Conservation (phyloP, 345 rosid species). For the Citrus inodora region DNA sequence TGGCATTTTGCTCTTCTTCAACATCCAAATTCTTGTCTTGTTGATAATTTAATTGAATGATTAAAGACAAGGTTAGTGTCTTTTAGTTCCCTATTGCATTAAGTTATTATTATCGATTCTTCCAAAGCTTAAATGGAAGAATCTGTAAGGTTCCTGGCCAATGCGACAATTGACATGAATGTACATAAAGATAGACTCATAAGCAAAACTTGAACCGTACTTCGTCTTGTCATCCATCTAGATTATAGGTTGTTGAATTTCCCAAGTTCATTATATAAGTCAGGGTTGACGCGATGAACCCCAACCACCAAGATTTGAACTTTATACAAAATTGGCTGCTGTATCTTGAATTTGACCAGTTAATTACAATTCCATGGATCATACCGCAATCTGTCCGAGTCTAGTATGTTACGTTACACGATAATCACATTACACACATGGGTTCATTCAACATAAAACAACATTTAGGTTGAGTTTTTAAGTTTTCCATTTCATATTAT, state of each 20-base stretch:
- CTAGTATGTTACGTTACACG: neutral
- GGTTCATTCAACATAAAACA: neutral
- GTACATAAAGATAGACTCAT: too few species aligned
- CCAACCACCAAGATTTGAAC: neutral
- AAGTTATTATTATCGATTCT: slow-evolving; percentile 16
- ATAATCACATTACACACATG: neutral
- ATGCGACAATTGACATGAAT: neutral
- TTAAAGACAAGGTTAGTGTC: neutral
- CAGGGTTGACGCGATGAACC: neutral
- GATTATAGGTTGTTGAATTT: neutral
- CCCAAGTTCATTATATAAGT: neutral
- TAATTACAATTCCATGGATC: neutral
- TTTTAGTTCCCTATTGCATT: neutral
- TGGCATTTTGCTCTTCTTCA: slow-evolving; percentile 1
- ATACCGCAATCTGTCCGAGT: neutral
- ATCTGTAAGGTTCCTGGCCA: neutral
- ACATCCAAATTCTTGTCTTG: neutral
- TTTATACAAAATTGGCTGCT: neutral
- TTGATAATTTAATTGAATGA: slow-evolving; percentile 7
- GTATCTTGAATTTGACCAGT: slow-evolving; percentile 1
- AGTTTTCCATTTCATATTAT: neutral
- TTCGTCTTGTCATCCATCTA: neutral
- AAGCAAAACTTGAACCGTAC: neutral
- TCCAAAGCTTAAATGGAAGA: slow-evolving; percentile 11
- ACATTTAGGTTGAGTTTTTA: neutral